Evolutionary conservation across 805 yeast genomes (phyloP), one percentile per base, ranked within the genome.

Genomic region (Zygotorulaspora chibaensis): DNA sequence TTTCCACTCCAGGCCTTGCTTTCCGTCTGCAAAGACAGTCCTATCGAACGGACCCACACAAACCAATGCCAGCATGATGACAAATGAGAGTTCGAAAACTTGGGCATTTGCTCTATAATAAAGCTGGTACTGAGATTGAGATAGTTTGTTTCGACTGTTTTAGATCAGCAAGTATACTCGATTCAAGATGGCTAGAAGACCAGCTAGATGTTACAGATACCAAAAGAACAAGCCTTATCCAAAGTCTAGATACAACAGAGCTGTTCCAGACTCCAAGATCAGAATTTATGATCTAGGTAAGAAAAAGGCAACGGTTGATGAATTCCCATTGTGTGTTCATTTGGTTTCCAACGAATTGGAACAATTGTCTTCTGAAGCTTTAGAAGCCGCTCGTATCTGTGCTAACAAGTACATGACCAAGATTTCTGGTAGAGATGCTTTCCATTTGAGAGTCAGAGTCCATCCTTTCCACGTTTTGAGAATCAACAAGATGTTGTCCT

Each of bases 201-300:
- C 99, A 78, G 99, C 99, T 84, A 88, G 98, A 85, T 93, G 99
- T 83, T 93, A 93, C 96, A 89, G 99, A 83, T 93, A 91, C 95
- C 95, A 96, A 87, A 93, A 93, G 87, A 93, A 93, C 96, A 93
- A 93, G 84, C 99, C 99, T 71, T 93, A 83, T 87, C 99, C 99
- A 81, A 93, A 93, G 84, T 90, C 98, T 70, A 90, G 99, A 81
- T 93, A 90, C 89, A 93, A 93, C 91, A 91, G 99, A 84, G 98
- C 97, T 80, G 99, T 93, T 73, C 99, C 99, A 78, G 99, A 93
- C 79, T 83, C 98, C 68, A 93, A 93, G 88, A 89, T 93, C 76
- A 88, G 97, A 82, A 89, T 93, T 76, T 93, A 85, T 76, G 99
- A 93, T 79, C 83, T 93, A 72, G 99, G 99, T 80, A 89, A 96